Conservation (phyloP, 441 rosid genomes). For the Brassica hybrid region DNA sequence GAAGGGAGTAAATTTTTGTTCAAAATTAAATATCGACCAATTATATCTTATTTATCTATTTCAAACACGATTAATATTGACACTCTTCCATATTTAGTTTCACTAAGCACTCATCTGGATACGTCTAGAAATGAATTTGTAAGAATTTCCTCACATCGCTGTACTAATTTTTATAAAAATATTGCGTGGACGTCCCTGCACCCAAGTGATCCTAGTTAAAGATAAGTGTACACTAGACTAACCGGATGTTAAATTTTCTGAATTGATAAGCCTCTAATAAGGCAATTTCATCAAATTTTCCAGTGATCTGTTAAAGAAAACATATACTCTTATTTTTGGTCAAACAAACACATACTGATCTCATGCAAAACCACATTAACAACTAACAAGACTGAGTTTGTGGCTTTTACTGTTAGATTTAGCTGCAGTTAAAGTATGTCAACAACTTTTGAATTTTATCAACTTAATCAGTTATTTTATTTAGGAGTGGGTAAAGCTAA, state of each 20-base stretch:
- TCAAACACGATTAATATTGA: background rate
- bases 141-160: background rate
- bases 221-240: background rate
- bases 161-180: background rate
- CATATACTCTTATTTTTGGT: background rate
- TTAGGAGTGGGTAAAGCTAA: conserved; percentile 43
- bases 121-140: background rate
- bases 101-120: background rate
- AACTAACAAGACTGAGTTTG: conserved; percentile 34
- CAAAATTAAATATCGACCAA: background rate
- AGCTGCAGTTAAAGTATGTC: conserved; percentile 22
- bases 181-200: background rate
- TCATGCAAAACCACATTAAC: background rate
- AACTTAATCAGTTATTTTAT: conserved; percentile 21
- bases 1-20: background rate
- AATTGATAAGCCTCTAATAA: background rate
- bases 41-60: background rate
- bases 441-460: conserved; percentile 30
- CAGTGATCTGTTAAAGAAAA: background rate
- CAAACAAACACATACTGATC: background rate
- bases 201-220: background rate
- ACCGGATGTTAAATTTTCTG: background rate
- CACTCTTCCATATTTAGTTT: background rate
- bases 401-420: conserved; percentile 44
- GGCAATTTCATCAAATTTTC: background rate